Conservation (phyloP, 371 early-diverging fungal genomes). For the Rhizopus sp. region DNA sequence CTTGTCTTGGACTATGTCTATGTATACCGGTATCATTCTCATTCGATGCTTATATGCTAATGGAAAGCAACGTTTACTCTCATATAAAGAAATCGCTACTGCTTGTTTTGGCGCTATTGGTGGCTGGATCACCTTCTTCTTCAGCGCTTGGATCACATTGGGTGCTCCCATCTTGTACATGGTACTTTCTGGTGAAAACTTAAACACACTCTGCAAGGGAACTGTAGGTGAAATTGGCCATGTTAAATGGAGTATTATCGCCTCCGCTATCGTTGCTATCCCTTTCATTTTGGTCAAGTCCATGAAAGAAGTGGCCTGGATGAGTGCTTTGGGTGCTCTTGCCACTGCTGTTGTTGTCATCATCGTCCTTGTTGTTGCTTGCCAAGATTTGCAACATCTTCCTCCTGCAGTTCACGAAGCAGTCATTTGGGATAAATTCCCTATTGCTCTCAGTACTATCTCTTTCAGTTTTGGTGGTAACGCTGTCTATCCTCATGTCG, state of each 20-base stretch:
- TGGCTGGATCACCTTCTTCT: slow-evolving; percentile 49
- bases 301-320: slow-evolving; percentile 62
- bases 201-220: slow-evolving; percentile 39
- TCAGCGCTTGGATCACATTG: slow-evolving; percentile 59
- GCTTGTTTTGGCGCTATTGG: slow-evolving; percentile 38
- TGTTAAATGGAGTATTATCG: slow-evolving; percentile 66
- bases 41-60: slow-evolving; percentile 34
- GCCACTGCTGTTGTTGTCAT: slow-evolving; percentile 51
- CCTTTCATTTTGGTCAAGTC: slow-evolving; percentile 61
- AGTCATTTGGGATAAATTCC: slow-evolving; percentile 56
- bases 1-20: slow-evolving; percentile 73
- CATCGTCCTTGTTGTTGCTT: slow-evolving; percentile 46
- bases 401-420: slow-evolving; percentile 33
- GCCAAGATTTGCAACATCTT: slow-evolving; percentile 27
- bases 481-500: slow-evolving; percentile 83
- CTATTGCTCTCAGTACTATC: slow-evolving; percentile 64
- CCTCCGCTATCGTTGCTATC: slow-evolving; percentile 51
- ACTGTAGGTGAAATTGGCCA: slow-evolving; percentile 37
- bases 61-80: slow-evolving; percentile 43
- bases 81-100: slow-evolving; percentile 41
- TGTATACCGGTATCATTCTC: slow-evolving; percentile 44
- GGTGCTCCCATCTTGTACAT: slow-evolving; percentile 58
- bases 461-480: slow-evolving; percentile 85
- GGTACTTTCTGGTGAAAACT: slow-evolving; percentile 54
- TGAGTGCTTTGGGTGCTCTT: slow-evolving; percentile 60